phyloP scores from a whole-genome alignment of 345 rosid species.

The Hibiscus syriacus region DNA sequence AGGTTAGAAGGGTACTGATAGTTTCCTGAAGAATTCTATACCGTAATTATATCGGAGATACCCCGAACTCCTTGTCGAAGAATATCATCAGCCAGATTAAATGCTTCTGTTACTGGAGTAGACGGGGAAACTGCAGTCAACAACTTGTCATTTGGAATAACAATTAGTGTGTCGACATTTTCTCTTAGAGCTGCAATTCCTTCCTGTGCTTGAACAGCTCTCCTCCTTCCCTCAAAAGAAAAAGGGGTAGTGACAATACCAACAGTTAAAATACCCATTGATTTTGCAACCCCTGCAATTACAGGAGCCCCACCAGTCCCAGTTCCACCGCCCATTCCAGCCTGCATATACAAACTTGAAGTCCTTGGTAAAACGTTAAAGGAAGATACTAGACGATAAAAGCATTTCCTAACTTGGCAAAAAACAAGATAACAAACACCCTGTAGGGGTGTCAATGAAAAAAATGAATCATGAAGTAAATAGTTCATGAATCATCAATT shows the following conservation, averaged over 20 bases:
- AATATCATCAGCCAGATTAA: neutral
- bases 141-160: too few relatives aligned
- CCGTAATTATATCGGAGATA: constrained; percentile 93
- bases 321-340: constrained; percentile 99
- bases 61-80: constrained; percentile 98
- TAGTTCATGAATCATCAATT: neutral
- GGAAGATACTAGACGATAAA: neutral
- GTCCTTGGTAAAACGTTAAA: constrained; percentile 11
- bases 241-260: too few relatives aligned
- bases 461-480: neutral
- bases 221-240: too few relatives aligned
- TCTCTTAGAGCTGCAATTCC: too few relatives aligned
- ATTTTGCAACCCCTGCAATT: constrained; percentile 88
- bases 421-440: neutral
- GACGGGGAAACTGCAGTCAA: too few relatives aligned
- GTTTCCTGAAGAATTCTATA: constrained; percentile 20
- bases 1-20: neutral
- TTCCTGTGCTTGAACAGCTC: too few relatives aligned
- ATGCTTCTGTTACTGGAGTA: too few relatives aligned
- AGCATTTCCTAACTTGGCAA: neutral
- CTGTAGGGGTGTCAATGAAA: neutral
- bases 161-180: too few relatives aligned
- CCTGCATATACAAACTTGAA: constrained; percentile 39
- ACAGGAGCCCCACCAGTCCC: constrained; percentile 97
- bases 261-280: constrained; percentile 1